A percentile compares a stretch with the other conserved stretches of the same genome.
Conservation (phyloP, 768 basidiomycete genomes). For the Podaxis rugospora region DNA sequence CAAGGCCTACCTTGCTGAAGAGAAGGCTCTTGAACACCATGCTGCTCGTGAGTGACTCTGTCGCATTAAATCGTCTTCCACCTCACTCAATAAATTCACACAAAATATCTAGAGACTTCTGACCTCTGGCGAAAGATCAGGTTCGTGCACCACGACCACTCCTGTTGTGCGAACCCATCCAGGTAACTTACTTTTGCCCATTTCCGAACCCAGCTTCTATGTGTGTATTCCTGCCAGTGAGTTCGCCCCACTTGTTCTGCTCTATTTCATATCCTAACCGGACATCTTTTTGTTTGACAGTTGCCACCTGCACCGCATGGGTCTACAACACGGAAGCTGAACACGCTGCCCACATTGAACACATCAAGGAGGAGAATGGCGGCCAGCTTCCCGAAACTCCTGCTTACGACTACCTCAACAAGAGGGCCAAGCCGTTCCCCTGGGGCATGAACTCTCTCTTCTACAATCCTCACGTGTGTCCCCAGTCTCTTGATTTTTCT, state of each 20-base stretch:
- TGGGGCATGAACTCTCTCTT: constrained; percentile 85
- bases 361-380: constrained; percentile 66
- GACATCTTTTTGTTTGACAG: constrained; percentile 21
- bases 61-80: background rate
- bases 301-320: constrained; percentile 47
- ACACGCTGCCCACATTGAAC: constrained; percentile 68
- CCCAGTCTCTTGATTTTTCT: background rate
- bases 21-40: constrained; percentile 58
- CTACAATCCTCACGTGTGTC: constrained; percentile 68
- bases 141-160: constrained; percentile 31
- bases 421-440: constrained; percentile 73
- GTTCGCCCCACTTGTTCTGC: constrained; percentile 21
- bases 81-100: constrained; percentile 11
- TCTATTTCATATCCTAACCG: background rate
- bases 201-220: constrained; percentile 47
- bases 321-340: constrained; percentile 55
- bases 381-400: constrained; percentile 69
- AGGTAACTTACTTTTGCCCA: constrained; percentile 18
- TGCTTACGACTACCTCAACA: constrained; percentile 75
- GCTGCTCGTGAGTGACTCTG: constrained; percentile 46
- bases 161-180: background rate
- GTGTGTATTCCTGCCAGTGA: constrained; percentile 72
- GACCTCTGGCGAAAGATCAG: constrained; percentile 87
- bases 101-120: constrained; percentile 51
- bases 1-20: constrained; percentile 43